Evolutionary conservation across 352 stramenopile species (phyloP), one percentile per base, ranked within the genome.

Genomic region (Thalassiosira pacifica): DNA sequence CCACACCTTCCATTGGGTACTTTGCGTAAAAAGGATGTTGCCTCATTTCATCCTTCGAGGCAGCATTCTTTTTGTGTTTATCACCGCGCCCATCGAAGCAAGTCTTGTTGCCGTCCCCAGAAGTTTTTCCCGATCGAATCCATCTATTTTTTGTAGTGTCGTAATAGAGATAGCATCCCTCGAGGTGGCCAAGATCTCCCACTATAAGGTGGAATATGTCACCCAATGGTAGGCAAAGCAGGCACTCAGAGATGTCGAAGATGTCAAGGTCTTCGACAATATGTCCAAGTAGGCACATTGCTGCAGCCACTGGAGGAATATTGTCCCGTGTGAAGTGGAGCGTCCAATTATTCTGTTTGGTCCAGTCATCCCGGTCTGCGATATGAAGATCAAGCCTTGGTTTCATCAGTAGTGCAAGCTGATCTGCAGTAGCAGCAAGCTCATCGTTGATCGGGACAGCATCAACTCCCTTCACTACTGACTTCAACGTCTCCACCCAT

Each of bases 101-200:
- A 19, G 70, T n/a, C 22, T 68, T 24, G 2, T n/a, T 32, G 8
- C 42, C 42, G 1, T 34, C 48, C 2, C 70, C 70, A 6, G 26
- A 31, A 5, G 70, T 55, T 10, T 68, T 59, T 3, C 70, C 70
- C 10, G 53, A 70, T 2, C 70, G 70, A 19, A 78, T 70, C 70
- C 70, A 69, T 24, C 34, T 78, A 2, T 40, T 26, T n/a, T 78
- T 78, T 3, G 6, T 1, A 31, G 9, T 8, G 57, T 77, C 45
- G 48, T 45, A 78, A 29, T 57, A 78, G 29, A 78, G 55, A 34
- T 78, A 78, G 19, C 29, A 65, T 29, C 70, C 70, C 70, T 78
- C 52, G 24, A 78, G 32, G 4, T 1, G 2, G 19, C 1, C 6
- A 4, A 69, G 8, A 11, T 59, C 31, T 29, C 22, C 70, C n/a